Base-by-base conservation (phyloP, 805 yeast genomes). In the Wickerhamomyces xylosicus region DNA sequence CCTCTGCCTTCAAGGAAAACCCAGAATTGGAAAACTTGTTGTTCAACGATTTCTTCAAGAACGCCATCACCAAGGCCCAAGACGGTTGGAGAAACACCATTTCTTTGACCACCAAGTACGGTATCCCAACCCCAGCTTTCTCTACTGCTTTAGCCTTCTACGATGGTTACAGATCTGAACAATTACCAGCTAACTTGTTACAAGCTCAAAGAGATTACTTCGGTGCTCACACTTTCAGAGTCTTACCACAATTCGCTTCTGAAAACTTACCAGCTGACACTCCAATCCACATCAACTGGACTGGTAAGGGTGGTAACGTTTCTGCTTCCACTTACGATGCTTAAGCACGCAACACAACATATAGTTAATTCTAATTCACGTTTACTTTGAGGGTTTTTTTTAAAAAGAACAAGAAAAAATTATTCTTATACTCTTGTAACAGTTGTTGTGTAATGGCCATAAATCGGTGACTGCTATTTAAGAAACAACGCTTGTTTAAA, bases 191-290 rank as follows among this genome's bases (percentile, higher is more conserved):
- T 52, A 90, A 90, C 82, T 76, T 90, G 69, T 74, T 90, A 64
- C 98, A 90, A 74, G 98, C 97, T 59, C 98, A 90, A 78, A 86
- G 98, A 77, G 98, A 90, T 67, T 90, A 87, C 85, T 90, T 90
- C 60, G 98, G 98, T 71, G 97, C 98, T 51, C 98, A 90, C 78
- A 92, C 98, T 60, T 90, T 92, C 87, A 77, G 77, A 66, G 94
- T 92, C 49, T 72, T 87, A 62, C 95, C 95, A 55, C 92, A 90
- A 66, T 64, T 56, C 56, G 95, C 86, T 55, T 72, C 75, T 60
- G 86, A 69, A 39, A 67, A 67, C 61, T 74, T 84, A 68, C 90
- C 92, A 70, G 78, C 67, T 50, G 92, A 74, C 57, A 69, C 76
- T 52, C 79, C 81, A 72, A 82, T 90, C 66, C 98, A 90, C 72